Evolutionary conservation across 1,284 basidiomycete genomes (phyloP).

Genomic region (Malassezia sp.): DNA sequence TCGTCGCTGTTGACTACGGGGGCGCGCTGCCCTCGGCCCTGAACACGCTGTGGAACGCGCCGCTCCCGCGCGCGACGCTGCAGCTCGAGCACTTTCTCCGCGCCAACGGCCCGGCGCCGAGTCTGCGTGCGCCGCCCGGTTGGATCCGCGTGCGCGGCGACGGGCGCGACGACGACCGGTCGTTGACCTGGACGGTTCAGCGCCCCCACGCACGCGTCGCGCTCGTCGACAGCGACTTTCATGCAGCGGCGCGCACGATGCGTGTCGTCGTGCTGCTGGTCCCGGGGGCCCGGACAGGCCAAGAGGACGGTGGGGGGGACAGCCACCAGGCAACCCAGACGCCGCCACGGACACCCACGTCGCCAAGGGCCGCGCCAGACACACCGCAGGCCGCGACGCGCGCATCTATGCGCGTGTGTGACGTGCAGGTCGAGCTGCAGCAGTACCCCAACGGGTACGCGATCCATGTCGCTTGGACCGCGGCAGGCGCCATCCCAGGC

Average conservation of each 20-base stretch:
- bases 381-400: conserved; percentile 22
- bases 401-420: conserved; percentile 27
- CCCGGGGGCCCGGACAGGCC: conserved; percentile 9
- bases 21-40: conserved; percentile 75
- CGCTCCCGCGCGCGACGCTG: conserved; percentile 40
- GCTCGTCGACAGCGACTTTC: conserved; percentile 8
- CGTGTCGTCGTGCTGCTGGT: neutral
- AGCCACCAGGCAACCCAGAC: conserved; percentile 2
- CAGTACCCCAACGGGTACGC: conserved; percentile 42
- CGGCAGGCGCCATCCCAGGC: neutral
- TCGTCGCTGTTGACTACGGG: conserved; percentile 77
- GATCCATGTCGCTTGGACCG: conserved; percentile 24
- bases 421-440: conserved; percentile 39
- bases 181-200: conserved; percentile 16
- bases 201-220: neutral
- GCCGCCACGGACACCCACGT: conserved; percentile 11
- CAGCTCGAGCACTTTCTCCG: conserved; percentile 44
- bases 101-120: conserved; percentile 36
- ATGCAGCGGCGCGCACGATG: neutral
- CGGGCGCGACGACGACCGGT: conserved; percentile 28
- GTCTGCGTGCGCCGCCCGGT: conserved; percentile 27
- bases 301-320: too few relatives aligned
- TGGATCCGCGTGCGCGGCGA: conserved; percentile 39
- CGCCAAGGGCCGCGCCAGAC: conserved; percentile 14
- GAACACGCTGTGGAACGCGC: conserved; percentile 74